A percentile compares a stretch with the other conserved stretches of the same genome.
phyloP scores from a whole-genome alignment of 345 rosid genomes.

The Zanthoxylum bungeanum region DNA sequence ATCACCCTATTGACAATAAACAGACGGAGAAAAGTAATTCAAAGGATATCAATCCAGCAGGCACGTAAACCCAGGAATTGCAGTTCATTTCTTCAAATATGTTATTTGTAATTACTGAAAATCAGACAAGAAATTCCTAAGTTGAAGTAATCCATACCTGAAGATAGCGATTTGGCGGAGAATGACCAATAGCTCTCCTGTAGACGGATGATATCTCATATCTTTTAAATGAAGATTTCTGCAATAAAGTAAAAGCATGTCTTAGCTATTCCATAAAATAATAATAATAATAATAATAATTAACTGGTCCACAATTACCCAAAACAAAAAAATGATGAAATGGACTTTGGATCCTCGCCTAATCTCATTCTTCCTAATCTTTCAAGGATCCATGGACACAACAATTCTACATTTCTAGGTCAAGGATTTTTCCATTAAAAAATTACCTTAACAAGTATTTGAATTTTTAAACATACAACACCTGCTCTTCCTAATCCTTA shows the following conservation, averaged over 20 bases:
- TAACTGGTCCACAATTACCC: background rate
- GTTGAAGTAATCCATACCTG: conserved; percentile 45
- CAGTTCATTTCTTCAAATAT: background rate
- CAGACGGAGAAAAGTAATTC: conserved; percentile 6
- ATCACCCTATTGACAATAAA: conserved; percentile 64
- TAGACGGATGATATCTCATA: conserved; percentile 81
- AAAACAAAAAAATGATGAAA: conserved; percentile 1
- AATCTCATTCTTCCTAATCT: background rate
- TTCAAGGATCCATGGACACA: too few relatives aligned
- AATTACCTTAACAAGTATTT: background rate
- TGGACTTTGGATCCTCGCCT: background rate
- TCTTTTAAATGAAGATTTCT: conserved; percentile 87
- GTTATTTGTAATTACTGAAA: background rate
- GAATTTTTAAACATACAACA: too few relatives aligned
- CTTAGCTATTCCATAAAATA: conserved; percentile 4
- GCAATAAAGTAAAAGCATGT: conserved; percentile 20
- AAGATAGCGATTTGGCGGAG: conserved; percentile 87
- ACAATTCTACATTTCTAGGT: background rate
- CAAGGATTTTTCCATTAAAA: background rate
- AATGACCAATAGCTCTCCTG: conserved; percentile 91
- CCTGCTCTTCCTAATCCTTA: background rate
- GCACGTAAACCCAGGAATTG: background rate
- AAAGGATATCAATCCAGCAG: conserved; percentile 10
- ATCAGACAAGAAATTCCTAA: background rate
- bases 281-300: too few relatives aligned